phyloP scores from a whole-genome alignment of 1,139 yeast genomes.

The Debaryomycetaceae sp. region DNA sequence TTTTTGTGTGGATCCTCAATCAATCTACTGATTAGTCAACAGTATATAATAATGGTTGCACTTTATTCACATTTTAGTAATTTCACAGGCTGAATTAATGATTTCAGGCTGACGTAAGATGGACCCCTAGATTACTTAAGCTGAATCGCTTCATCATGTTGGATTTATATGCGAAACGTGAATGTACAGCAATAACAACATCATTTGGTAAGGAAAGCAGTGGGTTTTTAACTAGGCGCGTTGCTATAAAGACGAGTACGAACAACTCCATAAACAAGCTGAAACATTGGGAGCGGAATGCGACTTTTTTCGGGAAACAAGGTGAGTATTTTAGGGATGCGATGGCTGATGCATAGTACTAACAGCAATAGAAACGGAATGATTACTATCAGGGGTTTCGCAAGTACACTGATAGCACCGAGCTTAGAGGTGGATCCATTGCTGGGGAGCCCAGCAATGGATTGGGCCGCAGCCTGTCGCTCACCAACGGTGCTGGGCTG shows the following conservation, averaged over 20 bases:
- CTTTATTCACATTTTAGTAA: too few relatives aligned
- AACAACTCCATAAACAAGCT: neutral
- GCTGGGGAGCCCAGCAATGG: conserved; percentile 26
- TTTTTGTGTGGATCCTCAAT: too few relatives aligned
- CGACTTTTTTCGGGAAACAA: neutral
- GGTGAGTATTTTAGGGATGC: neutral
- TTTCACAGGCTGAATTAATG: too few relatives aligned
- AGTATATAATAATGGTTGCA: too few relatives aligned
- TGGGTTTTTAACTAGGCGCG: neutral
- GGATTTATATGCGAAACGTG: neutral
- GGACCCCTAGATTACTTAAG: too few relatives aligned
- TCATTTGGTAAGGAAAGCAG: neutral
- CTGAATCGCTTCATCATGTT: neutral
- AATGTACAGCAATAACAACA: neutral
- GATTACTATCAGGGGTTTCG: conserved; percentile 34
- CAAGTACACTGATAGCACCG: conserved; percentile 33
- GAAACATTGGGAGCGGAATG: neutral
- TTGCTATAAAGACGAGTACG: neutral
- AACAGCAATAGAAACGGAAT: conserved; percentile 7
- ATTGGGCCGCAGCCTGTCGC: conserved; percentile 18
- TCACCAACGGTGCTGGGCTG: conserved; percentile 34
- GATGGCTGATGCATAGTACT: neutral
- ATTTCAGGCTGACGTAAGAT: too few relatives aligned
- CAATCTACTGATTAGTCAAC: too few relatives aligned
- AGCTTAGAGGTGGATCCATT: conserved; percentile 21